Evolutionary conservation across 495 filamentous ascomycete genomes (phyloP).

Genomic region (Aspergillus campestris): DNA sequence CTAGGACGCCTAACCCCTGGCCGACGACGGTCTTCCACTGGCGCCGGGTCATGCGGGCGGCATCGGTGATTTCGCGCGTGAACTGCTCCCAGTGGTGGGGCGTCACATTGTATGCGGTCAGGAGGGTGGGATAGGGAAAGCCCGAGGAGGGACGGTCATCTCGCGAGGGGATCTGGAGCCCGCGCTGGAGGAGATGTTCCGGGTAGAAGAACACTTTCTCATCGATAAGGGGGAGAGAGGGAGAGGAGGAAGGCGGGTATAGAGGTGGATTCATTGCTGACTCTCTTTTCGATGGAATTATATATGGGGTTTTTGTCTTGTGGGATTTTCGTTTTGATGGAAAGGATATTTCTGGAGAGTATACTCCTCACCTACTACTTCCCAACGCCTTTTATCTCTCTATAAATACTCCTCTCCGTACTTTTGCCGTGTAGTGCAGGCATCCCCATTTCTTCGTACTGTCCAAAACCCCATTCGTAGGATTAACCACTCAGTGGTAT

Average conservation of each 20-base stretch:
- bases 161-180: constrained; percentile 28
- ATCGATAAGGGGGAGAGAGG: background rate
- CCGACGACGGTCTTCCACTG: constrained; percentile 30
- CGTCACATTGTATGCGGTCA: constrained; percentile 14
- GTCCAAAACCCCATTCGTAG: too few species aligned
- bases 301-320: too few species aligned
- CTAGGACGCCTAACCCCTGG: constrained; percentile 24
- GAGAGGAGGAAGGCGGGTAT: background rate
- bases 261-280: background rate
- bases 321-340: too few species aligned
- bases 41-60: constrained; percentile 22
- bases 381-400: too few species aligned
- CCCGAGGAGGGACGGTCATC: constrained; percentile 20
- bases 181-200: constrained; percentile 15
- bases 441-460: too few species aligned
- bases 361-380: too few species aligned
- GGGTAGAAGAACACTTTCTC: background rate
- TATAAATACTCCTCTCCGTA: too few species aligned
- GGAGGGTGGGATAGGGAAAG: constrained; percentile 24
- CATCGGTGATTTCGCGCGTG: constrained; percentile 19
- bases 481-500: too few species aligned
- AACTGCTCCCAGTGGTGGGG: constrained; percentile 23
- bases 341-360: too few species aligned
- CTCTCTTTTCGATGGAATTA: too few species aligned
- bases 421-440: too few species aligned